These are phyloP conservation scores for Grosmannia huntii DNA, from an alignment of 2,329 filamentous ascomycete species.

Conservation along the genomic window DNA sequence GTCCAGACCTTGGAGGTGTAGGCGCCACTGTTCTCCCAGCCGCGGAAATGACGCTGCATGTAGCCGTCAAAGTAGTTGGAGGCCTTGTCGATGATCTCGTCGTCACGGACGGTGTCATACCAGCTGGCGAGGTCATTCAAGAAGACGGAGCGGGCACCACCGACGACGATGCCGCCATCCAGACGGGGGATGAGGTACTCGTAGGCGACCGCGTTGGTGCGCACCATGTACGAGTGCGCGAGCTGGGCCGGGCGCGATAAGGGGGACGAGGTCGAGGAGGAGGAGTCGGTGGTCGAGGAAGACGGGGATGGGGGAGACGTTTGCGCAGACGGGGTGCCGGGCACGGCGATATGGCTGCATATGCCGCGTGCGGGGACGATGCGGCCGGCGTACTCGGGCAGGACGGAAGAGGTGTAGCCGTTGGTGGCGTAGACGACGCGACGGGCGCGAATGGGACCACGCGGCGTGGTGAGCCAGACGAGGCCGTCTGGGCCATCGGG, in stretches of 20 bases:
- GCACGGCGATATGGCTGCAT: conserved; percentile 5
- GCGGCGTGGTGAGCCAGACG: conserved; percentile 22
- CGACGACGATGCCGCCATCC: conserved; percentile 31
- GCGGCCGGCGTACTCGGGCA: conserved; percentile 18
- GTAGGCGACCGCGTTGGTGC: conserved; percentile 13
- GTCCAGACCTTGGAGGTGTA: conserved; percentile 22
- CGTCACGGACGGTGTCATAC: conserved; percentile 33
- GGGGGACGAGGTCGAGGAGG: neutral
- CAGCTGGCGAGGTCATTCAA: conserved; percentile 22
- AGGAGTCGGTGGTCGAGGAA: neutral
- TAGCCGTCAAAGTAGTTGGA: conserved; percentile 32
- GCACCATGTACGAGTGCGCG: conserved; percentile 15
- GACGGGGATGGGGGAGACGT: neutral
- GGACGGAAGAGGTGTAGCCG: conserved; percentile 19
- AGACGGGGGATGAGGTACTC: conserved; percentile 30
- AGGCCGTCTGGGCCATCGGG: neutral
- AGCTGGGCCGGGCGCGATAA: neutral
- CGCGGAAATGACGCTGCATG: conserved; percentile 33
- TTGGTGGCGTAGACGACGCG: conserved; percentile 22
- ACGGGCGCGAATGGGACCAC: conserved; percentile 25
- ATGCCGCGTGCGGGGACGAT: conserved; percentile 14
- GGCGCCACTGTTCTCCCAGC: conserved; percentile 32
- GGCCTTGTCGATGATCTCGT: conserved; percentile 26
- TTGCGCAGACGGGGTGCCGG: neutral
- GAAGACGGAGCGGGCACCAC: conserved; percentile 21